These are phyloP conservation scores for Oryza meyeriana DNA, from an alignment of 176 grass and related monocot species.

Conservation along the genomic window DNA sequence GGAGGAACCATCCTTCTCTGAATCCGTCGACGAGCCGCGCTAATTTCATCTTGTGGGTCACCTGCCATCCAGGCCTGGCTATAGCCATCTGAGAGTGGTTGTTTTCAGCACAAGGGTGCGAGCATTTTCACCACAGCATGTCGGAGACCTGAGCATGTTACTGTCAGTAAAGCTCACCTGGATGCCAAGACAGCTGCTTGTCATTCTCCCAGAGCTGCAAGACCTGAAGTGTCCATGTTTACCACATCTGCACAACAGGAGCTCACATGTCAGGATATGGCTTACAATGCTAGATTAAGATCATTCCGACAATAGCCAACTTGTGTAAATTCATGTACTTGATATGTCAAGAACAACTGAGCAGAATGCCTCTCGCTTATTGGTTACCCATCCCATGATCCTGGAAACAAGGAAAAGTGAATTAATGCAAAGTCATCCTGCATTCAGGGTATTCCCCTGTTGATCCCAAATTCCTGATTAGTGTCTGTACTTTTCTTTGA, in stretches of 20 bases:
- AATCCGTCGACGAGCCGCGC: slow-evolving; percentile 44
- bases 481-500: slow-evolving; percentile 73
- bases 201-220: slow-evolving; percentile 57
- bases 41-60: slow-evolving; percentile 92
- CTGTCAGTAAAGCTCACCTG: slow-evolving; percentile 51
- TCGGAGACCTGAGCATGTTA: neutral
- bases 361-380: slow-evolving; percentile 38
- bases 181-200: slow-evolving; percentile 61
- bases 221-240: slow-evolving; percentile 88
- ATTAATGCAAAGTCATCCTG: neutral
- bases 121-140: neutral
- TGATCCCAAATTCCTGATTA: neutral
- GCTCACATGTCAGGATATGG: neutral
- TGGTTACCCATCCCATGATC: slow-evolving; percentile 49
- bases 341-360: slow-evolving; percentile 85
- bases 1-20: slow-evolving; percentile 70
- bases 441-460: neutral
- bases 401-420: slow-evolving; percentile 34
- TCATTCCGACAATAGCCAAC: neutral
- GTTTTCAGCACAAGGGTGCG: neutral
- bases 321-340: slow-evolving; percentile 34
- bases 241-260: slow-evolving; percentile 58
- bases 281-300: neutral
- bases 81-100: slow-evolving; percentile 50
- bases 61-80: slow-evolving; percentile 68